Evolutionary conservation across 1,284 basidiomycete species (phyloP).

Genomic region (Cryptococcus depauperatus): DNA sequence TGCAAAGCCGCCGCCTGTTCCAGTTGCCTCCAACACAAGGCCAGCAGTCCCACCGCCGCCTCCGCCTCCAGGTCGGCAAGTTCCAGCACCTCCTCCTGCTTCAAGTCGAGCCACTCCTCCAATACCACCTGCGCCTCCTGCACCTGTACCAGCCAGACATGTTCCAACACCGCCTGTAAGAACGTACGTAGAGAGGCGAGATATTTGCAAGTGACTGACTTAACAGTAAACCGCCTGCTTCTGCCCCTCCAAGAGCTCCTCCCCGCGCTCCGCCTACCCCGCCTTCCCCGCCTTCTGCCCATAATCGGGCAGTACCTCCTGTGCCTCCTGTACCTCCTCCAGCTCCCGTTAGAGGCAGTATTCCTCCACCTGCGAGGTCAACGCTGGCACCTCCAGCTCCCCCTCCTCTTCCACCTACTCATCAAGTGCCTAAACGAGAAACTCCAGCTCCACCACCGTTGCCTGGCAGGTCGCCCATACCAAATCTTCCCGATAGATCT

Average conservation of each 20-base stretch:
- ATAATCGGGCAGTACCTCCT: slow-evolving; percentile 8
- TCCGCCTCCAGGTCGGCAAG: slow-evolving; percentile 52
- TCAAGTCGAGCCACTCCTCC: slow-evolving; percentile 8
- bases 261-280: slow-evolving; percentile 13
- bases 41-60: slow-evolving; percentile 14
- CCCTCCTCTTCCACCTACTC: slow-evolving; percentile 40
- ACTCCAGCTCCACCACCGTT: slow-evolving; percentile 31
- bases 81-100: slow-evolving; percentile 30
- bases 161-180: slow-evolving; percentile 12
- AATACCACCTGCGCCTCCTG: slow-evolving; percentile 19
- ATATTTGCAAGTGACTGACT: too few species aligned
- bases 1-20: slow-evolving; percentile 25
- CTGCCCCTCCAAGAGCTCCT: slow-evolving; percentile 18
- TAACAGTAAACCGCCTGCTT: slow-evolving; percentile 7
- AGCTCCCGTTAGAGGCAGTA: slow-evolving; percentile 61
- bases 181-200: too few species aligned
- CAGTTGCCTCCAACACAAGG: slow-evolving; percentile 13
- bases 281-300: slow-evolving; percentile 18
- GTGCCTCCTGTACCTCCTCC: slow-evolving; percentile 60
- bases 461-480: slow-evolving; percentile 46
- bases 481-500: slow-evolving; percentile 28
- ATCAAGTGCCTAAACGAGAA: slow-evolving; percentile 15
- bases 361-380: slow-evolving; percentile 41
- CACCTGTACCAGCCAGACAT: slow-evolving; percentile 14
- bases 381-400: slow-evolving; percentile 22